Conservation (phyloP, 768 basidiomycete genomes). For the Heimioporus sp. region DNA sequence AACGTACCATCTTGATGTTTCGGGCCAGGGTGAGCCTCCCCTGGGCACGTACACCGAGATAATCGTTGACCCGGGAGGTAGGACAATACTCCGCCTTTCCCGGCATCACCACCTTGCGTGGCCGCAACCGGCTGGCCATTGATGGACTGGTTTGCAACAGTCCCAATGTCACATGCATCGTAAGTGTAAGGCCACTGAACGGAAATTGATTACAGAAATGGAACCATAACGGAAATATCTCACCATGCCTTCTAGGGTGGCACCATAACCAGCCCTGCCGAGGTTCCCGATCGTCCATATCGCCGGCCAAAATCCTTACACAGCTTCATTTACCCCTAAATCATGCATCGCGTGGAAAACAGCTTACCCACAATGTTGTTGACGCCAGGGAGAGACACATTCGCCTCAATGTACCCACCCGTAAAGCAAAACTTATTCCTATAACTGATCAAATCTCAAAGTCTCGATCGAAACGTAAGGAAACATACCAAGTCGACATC, state of each 20-base stretch:
- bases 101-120: slow-evolving; percentile 52
- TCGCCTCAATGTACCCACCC: slow-evolving; percentile 70
- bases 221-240: slow-evolving; percentile 8
- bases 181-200: slow-evolving; percentile 66
- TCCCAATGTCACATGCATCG: slow-evolving; percentile 81
- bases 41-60: slow-evolving; percentile 82
- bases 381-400: slow-evolving; percentile 62
- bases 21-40: slow-evolving; percentile 85
- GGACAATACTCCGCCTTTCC: slow-evolving; percentile 50
- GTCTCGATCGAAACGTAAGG: not conserved
- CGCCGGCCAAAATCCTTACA: slow-evolving; percentile 48
- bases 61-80: slow-evolving; percentile 80
- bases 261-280: slow-evolving; percentile 69
- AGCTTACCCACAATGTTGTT: slow-evolving; percentile 55
- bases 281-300: slow-evolving; percentile 60
- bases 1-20: slow-evolving; percentile 68
- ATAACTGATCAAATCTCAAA: slow-evolving; percentile 6
- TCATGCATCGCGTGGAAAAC: not conserved
- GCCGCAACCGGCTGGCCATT: slow-evolving; percentile 68
- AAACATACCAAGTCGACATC: slow-evolving; percentile 40
- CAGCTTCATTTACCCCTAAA: slow-evolving; percentile 2
- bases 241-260: slow-evolving; percentile 53
- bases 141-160: slow-evolving; percentile 75
- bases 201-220: not conserved
- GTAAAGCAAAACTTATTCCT: slow-evolving; percentile 93